Conservation (phyloP, 345 rosid species). For the Brassica carinata region DNA sequence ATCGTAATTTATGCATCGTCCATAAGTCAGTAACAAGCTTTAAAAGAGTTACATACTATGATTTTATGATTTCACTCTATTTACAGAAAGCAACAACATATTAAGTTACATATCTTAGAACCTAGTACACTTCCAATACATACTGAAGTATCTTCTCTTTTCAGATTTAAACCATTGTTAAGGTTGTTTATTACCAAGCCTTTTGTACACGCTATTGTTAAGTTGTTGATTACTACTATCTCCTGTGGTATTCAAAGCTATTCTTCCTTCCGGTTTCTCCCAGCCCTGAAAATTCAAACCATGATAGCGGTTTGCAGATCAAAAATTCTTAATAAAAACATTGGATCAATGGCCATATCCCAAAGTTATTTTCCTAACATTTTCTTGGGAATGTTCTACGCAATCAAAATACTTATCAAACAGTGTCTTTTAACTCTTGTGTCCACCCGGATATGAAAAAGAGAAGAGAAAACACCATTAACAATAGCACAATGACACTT, state of each 20-base stretch:
- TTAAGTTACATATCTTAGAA: not conserved
- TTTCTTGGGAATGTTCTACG: not conserved
- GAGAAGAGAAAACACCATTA: not conserved
- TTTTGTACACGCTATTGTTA: not conserved
- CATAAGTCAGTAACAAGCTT: conserved; percentile 13
- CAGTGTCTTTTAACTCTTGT: conserved; percentile 3
- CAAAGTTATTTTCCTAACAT: conserved; percentile 9
- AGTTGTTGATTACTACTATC: not conserved
- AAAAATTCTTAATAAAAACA: not conserved
- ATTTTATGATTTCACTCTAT: not conserved
- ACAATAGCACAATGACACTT: conserved; percentile 4
- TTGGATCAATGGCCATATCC: not conserved
- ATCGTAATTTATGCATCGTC: not conserved
- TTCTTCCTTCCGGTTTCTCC: not conserved
- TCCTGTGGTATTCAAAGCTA: not conserved
- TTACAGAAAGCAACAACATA: not conserved
- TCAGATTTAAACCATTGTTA: not conserved
- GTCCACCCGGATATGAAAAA: not conserved
- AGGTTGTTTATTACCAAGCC: conserved; percentile 2
- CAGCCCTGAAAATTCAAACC: conserved; percentile 22
- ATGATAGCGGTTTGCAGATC: not conserved
- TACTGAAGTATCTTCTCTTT: not conserved
- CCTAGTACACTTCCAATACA: not conserved
- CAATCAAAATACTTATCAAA: conserved; percentile 19
- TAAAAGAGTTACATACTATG: not conserved